Evolutionary conservation across 148 eudicot genomes (phyloP), one percentile per base, ranked within the genome.

Genomic region (Nepenthes gracilis): DNA sequence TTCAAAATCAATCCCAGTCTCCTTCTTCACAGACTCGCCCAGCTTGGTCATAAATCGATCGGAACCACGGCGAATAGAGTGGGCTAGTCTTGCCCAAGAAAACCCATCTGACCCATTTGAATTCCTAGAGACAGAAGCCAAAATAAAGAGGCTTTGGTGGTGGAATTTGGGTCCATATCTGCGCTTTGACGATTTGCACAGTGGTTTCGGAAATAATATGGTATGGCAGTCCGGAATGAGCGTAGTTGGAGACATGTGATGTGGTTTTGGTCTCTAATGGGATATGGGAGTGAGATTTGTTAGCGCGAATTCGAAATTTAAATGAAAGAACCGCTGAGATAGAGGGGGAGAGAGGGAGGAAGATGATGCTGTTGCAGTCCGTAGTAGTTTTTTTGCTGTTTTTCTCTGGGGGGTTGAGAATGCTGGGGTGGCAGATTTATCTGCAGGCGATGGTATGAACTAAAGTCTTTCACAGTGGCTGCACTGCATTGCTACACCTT

Each of bases 11-110:
- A 86, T 62, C 35, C 86, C 94, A 23, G 87, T 81, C 75, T 83
- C 90, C 64, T 75, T 83, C 84, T 69, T 85, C 69, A 80, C 67
- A 13, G 71, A 70, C 36, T 89, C 85, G 2, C 78, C 75, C 37
- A 89, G 64, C 36, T 74, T 77, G 35, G 64, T 33, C 1, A 80
- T 58, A 51, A 90, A 77, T 2, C 77, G 77, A 2, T 68, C 65
- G 2, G 90, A 80, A 11, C 77, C 75, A 14, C 76, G 73, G 23
- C 77, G 77, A 53, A 85, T 56, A 1, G 88, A 82, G 60, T 47
- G 66, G 6, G 72, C 43, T 2, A 84, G 59, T 5, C 70, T 69
- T 33, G 49, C 72, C 96, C 85, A 85, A 0, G 84, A 77, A 47
- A 82, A 75, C 4, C 74, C 82, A 40, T 73, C 59, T 0, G 83